Evolutionary conservation across 140 eudicot species (phyloP).

Genomic region (Anethum foeniculum): DNA sequence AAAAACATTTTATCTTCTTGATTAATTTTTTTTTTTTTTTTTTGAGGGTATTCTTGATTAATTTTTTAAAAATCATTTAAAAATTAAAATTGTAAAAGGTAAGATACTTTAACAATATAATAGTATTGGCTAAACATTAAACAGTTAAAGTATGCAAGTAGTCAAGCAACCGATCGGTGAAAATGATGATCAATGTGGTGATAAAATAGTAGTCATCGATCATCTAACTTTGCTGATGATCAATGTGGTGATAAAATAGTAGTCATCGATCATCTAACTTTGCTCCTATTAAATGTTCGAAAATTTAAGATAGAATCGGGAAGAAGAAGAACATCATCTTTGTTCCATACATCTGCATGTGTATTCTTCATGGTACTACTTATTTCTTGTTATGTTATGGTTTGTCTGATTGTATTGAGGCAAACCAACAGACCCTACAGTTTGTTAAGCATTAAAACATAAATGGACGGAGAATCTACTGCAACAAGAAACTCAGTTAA

Average conservation of each 20-base stretch:
- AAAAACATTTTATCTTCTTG: too few species aligned
- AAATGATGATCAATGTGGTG: too few species aligned
- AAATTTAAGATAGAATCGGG: not conserved
- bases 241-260: not conserved
- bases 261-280: not conserved
- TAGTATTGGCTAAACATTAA: too few species aligned
- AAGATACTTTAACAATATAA: too few species aligned
- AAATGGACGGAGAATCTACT: not conserved
- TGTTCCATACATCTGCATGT: not conserved
- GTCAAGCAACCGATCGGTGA: not conserved
- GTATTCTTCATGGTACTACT: too few species aligned
- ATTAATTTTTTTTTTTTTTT: too few species aligned
- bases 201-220: not conserved
- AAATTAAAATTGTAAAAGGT: too few species aligned
- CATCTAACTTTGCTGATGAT: not conserved
- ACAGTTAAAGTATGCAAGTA: not conserved
- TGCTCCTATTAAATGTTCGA: not conserved
- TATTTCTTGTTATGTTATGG: not conserved
- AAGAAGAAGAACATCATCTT: not conserved
- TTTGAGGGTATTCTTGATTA: too few species aligned
- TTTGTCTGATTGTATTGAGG: not conserved
- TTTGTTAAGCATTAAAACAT: not conserved
- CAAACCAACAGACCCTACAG: not conserved
- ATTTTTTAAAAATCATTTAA: too few species aligned
- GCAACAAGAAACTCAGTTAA: not conserved